Percentiles rank a stretch among this genome's conserved stretches.
Evolutionary conservation across 345 rosid species (phyloP).

Genomic region (Pugionium dolabratum): DNA sequence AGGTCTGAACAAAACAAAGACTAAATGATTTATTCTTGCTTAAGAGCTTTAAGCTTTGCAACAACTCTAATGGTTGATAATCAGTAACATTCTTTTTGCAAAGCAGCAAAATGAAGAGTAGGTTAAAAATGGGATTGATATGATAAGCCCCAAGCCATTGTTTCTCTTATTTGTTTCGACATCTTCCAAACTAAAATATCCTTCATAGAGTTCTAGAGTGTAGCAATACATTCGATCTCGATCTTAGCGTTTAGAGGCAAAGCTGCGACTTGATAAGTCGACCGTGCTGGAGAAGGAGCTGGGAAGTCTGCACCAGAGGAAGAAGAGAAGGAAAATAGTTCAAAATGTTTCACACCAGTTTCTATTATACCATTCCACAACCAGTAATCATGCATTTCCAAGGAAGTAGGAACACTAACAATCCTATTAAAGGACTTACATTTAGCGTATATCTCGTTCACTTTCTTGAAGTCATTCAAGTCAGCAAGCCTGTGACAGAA

Average conservation of each 20-base stretch:
- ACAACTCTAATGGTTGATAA: constrained; percentile 34
- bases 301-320: constrained; percentile 69
- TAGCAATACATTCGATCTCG: constrained; percentile 93
- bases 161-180: constrained; percentile 21
- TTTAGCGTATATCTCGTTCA: constrained; percentile 88
- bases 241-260: constrained; percentile 83
- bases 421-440: constrained; percentile 54
- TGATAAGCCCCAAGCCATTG: constrained; percentile 22
- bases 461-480: constrained; percentile 90
- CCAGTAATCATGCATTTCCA: not conserved
- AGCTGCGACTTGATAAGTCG: constrained; percentile 95
- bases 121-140: constrained; percentile 10
- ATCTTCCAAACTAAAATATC: constrained; percentile 2
- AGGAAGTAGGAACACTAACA: not conserved
- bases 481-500: constrained; percentile 73
- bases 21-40: constrained; percentile 20
- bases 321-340: not conserved
- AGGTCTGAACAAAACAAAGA: not conserved
- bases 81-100: not conserved
- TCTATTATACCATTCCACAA: not conserved
- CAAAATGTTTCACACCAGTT: not conserved
- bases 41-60: constrained; percentile 6
- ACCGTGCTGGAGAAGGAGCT: constrained; percentile 78
- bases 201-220: constrained; percentile 42
- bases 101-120: not conserved